phyloP scores from a whole-genome alignment of 2,329 filamentous ascomycete species.

The Cladosporium colombiae region DNA sequence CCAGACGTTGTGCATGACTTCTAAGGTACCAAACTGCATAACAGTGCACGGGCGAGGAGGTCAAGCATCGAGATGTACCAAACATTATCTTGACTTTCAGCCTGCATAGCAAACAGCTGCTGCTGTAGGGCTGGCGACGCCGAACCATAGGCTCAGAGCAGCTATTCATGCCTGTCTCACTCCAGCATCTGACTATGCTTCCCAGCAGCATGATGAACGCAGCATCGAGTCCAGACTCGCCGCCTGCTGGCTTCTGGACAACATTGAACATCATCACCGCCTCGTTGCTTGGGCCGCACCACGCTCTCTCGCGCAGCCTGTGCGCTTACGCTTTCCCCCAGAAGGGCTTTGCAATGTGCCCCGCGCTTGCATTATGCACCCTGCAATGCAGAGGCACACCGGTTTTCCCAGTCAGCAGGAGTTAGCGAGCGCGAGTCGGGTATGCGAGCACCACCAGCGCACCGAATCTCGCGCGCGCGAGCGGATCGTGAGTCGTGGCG shows the following conservation, averaged over 20 bases:
- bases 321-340: neutral
- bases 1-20: conserved; percentile 3
- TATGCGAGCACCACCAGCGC: conserved; percentile 4
- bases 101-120: conserved; percentile 4
- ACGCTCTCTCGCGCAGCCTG: neutral
- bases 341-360: neutral
- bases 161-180: conserved; percentile 15
- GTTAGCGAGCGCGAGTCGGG: conserved; percentile 11
- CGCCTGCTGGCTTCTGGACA: neutral
- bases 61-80: neutral
- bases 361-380: neutral
- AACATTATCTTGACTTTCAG: conserved; percentile 2
- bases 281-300: conserved; percentile 10
- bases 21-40: neutral
- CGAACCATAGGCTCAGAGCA: conserved; percentile 13
- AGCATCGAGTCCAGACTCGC: neutral
- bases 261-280: conserved; percentile 18
- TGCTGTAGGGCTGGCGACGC: conserved; percentile 15
- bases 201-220: conserved; percentile 13
- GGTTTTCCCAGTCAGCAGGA: conserved; percentile 2
- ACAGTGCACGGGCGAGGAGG: neutral
- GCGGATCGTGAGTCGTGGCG: neutral
- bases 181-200: conserved; percentile 13
- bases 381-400: conserved; percentile 13
- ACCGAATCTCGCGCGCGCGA: conserved; percentile 5